Evolutionary conservation across 768 basidiomycete species (phyloP).

Genomic region (Lentinula lateritia): DNA sequence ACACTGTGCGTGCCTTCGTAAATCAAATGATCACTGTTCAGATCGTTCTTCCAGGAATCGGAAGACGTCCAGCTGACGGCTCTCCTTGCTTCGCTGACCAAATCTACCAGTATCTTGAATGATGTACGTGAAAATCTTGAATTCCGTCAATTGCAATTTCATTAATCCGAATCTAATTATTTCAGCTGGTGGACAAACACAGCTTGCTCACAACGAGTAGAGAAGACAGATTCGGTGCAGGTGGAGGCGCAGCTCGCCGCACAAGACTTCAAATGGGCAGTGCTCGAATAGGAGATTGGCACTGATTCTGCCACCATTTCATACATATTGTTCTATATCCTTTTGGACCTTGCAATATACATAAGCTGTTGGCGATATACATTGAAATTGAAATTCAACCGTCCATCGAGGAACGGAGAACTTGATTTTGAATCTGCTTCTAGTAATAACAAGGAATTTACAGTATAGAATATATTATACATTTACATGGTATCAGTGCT

Average conservation of each 20-base stretch:
- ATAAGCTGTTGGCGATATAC: too few species aligned
- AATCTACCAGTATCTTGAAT: slow-evolving; percentile 81
- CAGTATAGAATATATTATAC: neutral
- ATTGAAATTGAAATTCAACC: too few species aligned
- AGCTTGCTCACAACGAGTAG: slow-evolving; percentile 51
- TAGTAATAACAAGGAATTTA: too few species aligned
- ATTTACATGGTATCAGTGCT: neutral
- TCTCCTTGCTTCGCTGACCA: slow-evolving; percentile 83
- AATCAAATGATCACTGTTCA: neutral
- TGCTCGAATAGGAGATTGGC: slow-evolving; percentile 40
- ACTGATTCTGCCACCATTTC: slow-evolving; percentile 19
- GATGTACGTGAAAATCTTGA: slow-evolving; percentile 54
- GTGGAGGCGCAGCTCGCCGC: slow-evolving; percentile 39
- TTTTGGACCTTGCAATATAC: too few species aligned
- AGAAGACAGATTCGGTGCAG: slow-evolving; percentile 43
- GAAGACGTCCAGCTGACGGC: slow-evolving; percentile 92
- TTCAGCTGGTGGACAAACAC: slow-evolving; percentile 76
- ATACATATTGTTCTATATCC: too few species aligned
- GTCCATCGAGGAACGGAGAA: too few species aligned
- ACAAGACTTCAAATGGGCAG: slow-evolving; percentile 16
- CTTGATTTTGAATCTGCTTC: too few species aligned
- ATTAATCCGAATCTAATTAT: slow-evolving; percentile 2
- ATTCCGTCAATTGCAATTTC: neutral
- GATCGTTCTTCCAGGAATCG: slow-evolving; percentile 65
- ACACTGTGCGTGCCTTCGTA: slow-evolving; percentile 50